Conservation (phyloP, 345 rosid species). For the Euphorbia pulcherrima region DNA sequence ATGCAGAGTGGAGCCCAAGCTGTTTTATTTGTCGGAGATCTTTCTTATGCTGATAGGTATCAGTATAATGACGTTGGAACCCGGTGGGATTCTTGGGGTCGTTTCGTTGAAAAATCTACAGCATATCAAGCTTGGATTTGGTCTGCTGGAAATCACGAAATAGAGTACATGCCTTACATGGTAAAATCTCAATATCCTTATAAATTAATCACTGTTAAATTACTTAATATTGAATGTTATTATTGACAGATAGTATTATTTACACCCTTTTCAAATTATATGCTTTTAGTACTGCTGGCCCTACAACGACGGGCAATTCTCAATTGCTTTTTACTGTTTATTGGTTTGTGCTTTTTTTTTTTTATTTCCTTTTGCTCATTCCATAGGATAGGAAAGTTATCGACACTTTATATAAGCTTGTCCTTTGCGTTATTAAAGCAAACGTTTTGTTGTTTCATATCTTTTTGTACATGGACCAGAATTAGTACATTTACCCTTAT, state of each 20-base stretch:
- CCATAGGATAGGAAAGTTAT: neutral
- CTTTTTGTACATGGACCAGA: neutral
- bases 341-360: constrained; percentile 1
- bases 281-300: neutral
- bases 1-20: constrained; percentile 79
- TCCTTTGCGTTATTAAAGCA: neutral
- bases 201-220: neutral
- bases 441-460: neutral
- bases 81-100: constrained; percentile 95
- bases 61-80: constrained; percentile 65
- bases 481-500: neutral
- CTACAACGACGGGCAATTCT: neutral
- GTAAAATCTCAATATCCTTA: constrained; percentile 39
- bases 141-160: constrained; percentile 92
- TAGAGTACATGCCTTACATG: constrained; percentile 91
- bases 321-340: neutral
- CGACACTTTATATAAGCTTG: neutral
- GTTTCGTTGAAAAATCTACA: constrained; percentile 73
- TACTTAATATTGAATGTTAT: neutral
- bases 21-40: constrained; percentile 87
- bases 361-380: neutral
- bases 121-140: constrained; percentile 97
- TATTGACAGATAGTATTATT: neutral
- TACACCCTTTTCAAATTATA: neutral
- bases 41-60: constrained; percentile 92